Evolutionary conservation across 202 grass and related monocot species (phyloP).

Genomic region (Elaeis oleifera): DNA sequence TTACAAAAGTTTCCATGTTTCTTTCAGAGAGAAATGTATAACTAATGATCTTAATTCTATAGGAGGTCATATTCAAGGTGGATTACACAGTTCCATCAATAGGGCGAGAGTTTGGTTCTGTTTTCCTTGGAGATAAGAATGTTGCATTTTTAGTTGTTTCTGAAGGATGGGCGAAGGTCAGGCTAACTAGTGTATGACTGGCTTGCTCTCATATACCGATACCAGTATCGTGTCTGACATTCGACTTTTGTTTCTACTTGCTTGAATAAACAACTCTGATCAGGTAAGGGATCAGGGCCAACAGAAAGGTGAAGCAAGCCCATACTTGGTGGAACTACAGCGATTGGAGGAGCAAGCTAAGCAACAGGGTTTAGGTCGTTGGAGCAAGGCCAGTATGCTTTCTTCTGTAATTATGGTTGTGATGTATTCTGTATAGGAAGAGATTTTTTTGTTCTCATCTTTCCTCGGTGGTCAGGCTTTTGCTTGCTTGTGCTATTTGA

Average conservation of each 20-base stretch:
- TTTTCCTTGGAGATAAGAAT: slow-evolving; percentile 84
- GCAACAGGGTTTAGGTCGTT: slow-evolving; percentile 78
- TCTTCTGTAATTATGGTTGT: background rate
- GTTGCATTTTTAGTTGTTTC: slow-evolving; percentile 61
- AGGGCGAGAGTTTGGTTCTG: slow-evolving; percentile 80
- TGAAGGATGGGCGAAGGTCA: slow-evolving; percentile 92
- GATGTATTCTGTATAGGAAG: too few relatives aligned
- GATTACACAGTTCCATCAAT: slow-evolving; percentile 80
- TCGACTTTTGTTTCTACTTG: background rate
- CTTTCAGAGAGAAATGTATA: slow-evolving; percentile 1
- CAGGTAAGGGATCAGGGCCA: slow-evolving; percentile 85
- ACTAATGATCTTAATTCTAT: slow-evolving; percentile 6
- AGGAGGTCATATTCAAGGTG: slow-evolving; percentile 90
- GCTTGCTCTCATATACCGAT: background rate
- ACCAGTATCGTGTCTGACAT: background rate
- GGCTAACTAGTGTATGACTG: slow-evolving; percentile 1
- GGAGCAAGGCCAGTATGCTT: slow-evolving; percentile 59
- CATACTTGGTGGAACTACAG: slow-evolving; percentile 51
- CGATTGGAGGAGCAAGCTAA: slow-evolving; percentile 79
- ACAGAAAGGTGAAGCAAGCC: slow-evolving; percentile 58
- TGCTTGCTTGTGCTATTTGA: too few relatives aligned
- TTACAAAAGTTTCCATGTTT: background rate
- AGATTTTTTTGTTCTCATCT: too few relatives aligned
- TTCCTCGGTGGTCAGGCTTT: too few relatives aligned
- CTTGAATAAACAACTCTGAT: background rate